These are phyloP conservation scores for Phytopythium mirpurense DNA, from an alignment of 352 stramenopile species.

Conservation along the genomic window DNA sequence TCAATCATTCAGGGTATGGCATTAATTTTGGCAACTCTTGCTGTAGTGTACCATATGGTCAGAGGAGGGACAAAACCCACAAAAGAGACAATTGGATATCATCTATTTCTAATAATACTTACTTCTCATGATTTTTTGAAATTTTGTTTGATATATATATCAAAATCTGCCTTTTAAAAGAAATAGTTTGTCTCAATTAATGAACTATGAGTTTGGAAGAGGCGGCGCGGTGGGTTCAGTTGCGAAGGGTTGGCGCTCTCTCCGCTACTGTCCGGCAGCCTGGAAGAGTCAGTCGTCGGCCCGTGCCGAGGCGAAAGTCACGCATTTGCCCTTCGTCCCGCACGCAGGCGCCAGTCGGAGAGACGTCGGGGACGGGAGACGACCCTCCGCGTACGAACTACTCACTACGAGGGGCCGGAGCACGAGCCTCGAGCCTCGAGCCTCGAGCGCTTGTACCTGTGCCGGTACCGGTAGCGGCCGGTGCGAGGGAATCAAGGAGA, in stretches of 20 bases:
- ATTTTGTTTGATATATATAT: too few relatives aligned
- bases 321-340: neutral
- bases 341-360: neutral
- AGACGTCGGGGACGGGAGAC: too few relatives aligned
- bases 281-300: conserved; percentile 4
- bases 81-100: neutral
- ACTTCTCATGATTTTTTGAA: neutral
- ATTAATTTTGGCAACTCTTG: too few relatives aligned
- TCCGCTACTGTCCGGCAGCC: neutral
- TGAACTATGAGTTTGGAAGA: neutral
- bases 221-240: conserved; percentile 6
- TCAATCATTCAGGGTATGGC: too few relatives aligned
- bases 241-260: neutral
- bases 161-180: too few relatives aligned
- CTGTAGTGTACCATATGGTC: too few relatives aligned
- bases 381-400: too few relatives aligned
- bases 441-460: too few relatives aligned
- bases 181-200: neutral
- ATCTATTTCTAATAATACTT: neutral
- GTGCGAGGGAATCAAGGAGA: too few relatives aligned
- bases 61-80: neutral
- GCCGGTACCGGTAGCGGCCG: too few relatives aligned
- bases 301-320: neutral
- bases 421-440: too few relatives aligned
- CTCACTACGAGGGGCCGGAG: too few relatives aligned